Conservation (phyloP, 2,329 filamentous ascomycete genomes). For the Aspergillus amoenus region DNA sequence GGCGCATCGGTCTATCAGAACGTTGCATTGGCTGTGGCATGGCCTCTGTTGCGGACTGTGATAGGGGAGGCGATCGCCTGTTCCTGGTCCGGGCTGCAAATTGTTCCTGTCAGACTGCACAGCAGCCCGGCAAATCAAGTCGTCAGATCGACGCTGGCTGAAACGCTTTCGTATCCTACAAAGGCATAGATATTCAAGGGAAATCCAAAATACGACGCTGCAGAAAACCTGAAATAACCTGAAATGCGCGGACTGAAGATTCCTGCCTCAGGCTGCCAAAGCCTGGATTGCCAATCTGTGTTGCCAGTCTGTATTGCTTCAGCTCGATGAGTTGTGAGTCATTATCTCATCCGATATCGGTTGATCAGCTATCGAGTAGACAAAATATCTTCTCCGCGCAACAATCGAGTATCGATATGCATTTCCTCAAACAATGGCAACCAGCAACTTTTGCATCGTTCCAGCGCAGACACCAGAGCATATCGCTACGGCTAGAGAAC, state of each 20-base stretch:
- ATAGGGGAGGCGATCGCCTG: conserved; percentile 7
- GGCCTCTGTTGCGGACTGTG: neutral
- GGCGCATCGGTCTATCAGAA: conserved; percentile 16
- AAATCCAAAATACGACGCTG: too few species aligned
- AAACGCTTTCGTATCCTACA: too few species aligned
- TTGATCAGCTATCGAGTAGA: neutral
- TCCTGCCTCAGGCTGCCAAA: neutral
- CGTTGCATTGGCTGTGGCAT: conserved; percentile 16
- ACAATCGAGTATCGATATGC: neutral
- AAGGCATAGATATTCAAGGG: too few species aligned
- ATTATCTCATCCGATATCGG: neutral
- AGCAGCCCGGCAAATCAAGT: conserved; percentile 1
- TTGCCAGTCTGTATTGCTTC: neutral
- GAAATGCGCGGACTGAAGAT: neutral
- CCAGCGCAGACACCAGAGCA: conserved; percentile 45
- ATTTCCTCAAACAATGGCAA: neutral
- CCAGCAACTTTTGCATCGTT: conserved; percentile 23
- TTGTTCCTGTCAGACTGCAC: conserved; percentile 2
- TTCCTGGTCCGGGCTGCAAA: conserved; percentile 3
- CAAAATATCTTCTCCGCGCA: neutral
- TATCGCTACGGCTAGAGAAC: conserved; percentile 39
- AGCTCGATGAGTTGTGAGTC: neutral
- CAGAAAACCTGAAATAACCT: neutral
- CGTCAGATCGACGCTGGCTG: neutral
- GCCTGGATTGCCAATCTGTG: too few species aligned